These are phyloP conservation scores for Lactarius tabidus DNA, from an alignment of 768 basidiomycete species.

Conservation along the genomic window DNA sequence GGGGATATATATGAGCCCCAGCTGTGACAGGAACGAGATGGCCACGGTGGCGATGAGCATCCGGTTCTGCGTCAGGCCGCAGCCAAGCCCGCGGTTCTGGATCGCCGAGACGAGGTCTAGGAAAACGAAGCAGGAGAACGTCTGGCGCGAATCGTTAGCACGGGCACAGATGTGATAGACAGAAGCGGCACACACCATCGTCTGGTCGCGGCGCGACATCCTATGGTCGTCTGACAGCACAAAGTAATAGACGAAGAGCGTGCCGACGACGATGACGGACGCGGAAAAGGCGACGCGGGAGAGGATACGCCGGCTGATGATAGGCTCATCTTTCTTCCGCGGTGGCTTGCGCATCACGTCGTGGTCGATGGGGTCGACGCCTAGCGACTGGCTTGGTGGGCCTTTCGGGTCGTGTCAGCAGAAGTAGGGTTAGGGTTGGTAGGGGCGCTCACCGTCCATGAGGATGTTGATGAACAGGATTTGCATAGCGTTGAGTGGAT, in stretches of 20 bases:
- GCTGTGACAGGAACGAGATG: slow-evolving; percentile 78
- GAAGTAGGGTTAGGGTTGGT: background rate
- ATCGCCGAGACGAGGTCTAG: slow-evolving; percentile 93
- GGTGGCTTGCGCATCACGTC: slow-evolving; percentile 92
- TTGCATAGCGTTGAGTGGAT: slow-evolving; percentile 97
- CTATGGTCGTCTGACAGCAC: slow-evolving; percentile 73
- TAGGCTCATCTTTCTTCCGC: slow-evolving; percentile 86
- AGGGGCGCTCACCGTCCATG: slow-evolving; percentile 74
- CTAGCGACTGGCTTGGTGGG: slow-evolving; percentile 91
- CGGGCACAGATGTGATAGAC: background rate
- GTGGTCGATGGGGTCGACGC: slow-evolving; percentile 93
- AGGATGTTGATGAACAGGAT: slow-evolving; percentile 99
- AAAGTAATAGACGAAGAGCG: slow-evolving; percentile 80
- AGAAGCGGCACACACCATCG: slow-evolving; percentile 59
- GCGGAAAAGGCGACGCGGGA: slow-evolving; percentile 89
- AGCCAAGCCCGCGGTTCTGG: slow-evolving; percentile 89
- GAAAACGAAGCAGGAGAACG: slow-evolving; percentile 96
- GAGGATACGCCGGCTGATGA: slow-evolving; percentile 71
- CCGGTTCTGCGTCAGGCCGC: slow-evolving; percentile 76
- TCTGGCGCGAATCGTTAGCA: slow-evolving; percentile 45
- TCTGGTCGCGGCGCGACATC: slow-evolving; percentile 86
- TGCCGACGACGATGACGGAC: slow-evolving; percentile 84
- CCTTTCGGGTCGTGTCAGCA: slow-evolving; percentile 41
- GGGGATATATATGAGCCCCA: slow-evolving; percentile 85
- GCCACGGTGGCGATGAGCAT: slow-evolving; percentile 90